Conservation (phyloP, 1,139 yeast species). For the Yamadazyma pseudoaaseri region DNA sequence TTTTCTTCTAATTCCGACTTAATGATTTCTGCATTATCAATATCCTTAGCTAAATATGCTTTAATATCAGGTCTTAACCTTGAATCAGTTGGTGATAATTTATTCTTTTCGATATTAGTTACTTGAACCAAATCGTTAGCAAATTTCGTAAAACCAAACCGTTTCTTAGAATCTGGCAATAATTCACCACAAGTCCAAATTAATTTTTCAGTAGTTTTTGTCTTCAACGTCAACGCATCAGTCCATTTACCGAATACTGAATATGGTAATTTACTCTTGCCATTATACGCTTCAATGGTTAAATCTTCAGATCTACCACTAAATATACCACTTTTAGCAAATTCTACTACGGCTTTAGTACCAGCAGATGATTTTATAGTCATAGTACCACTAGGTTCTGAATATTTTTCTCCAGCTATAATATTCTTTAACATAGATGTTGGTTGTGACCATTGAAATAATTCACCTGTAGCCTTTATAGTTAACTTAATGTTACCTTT, state of each 20-base stretch:
- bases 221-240: slow-evolving; percentile 47
- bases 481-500: slow-evolving; percentile 64
- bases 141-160: slow-evolving; percentile 84
- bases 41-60: slow-evolving; percentile 65
- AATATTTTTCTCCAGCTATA: slow-evolving; percentile 91
- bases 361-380: slow-evolving; percentile 70
- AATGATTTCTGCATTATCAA: slow-evolving; percentile 66
- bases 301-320: slow-evolving; percentile 87
- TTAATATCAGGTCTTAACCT: slow-evolving; percentile 85
- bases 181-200: slow-evolving; percentile 71
- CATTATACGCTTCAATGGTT: slow-evolving; percentile 50
- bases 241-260: slow-evolving; percentile 79
- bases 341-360: slow-evolving; percentile 65
- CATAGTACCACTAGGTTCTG: slow-evolving; percentile 80
- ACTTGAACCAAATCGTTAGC: slow-evolving; percentile 80
- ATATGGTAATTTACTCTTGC: slow-evolving; percentile 34
- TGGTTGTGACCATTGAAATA: slow-evolving; percentile 79
- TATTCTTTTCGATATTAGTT: slow-evolving; percentile 62
- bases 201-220: slow-evolving; percentile 38
- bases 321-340: slow-evolving; percentile 73
- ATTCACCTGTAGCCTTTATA: slow-evolving; percentile 63
- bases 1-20: slow-evolving; percentile 72
- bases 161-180: slow-evolving; percentile 55
- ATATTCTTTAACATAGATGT: slow-evolving; percentile 79
- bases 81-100: slow-evolving; percentile 82